These are phyloP conservation scores for Dichotomopilus funicola DNA, from an alignment of 2,329 filamentous ascomycete genomes.

Conservation along the genomic window DNA sequence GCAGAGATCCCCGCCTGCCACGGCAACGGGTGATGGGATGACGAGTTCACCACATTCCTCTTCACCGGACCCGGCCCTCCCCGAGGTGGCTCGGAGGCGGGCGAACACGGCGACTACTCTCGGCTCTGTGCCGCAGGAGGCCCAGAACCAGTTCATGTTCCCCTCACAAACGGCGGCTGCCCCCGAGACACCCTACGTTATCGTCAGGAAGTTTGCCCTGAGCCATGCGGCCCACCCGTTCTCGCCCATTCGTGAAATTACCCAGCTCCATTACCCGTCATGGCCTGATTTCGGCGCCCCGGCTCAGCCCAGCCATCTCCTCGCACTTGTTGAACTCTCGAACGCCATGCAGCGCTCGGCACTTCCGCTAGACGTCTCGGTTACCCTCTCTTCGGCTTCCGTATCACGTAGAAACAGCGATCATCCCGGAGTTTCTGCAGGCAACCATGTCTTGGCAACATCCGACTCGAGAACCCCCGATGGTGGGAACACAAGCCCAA, in stretches of 20 bases:
- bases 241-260: conserved; percentile 81
- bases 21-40: conserved; percentile 22
- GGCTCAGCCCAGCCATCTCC: conserved; percentile 77
- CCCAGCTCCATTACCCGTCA: conserved; percentile 87
- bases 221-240: conserved; percentile 73
- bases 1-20: conserved; percentile 36
- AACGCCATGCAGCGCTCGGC: conserved; percentile 63
- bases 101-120: conserved; percentile 48
- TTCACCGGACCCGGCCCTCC: conserved; percentile 14
- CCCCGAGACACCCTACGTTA: conserved; percentile 64
- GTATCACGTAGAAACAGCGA: conserved; percentile 4
- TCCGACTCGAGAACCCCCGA: not conserved
- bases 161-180: conserved; percentile 22
- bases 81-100: conserved; percentile 42
- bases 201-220: conserved; percentile 80
- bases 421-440: not conserved
- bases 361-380: conserved; percentile 38
- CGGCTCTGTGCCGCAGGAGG: conserved; percentile 29
- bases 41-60: conserved; percentile 12
- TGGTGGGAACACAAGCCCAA: conserved; percentile 7
- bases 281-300: conserved; percentile 97
- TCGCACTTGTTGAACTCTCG: conserved; percentile 83
- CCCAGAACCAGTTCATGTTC: conserved; percentile 23
- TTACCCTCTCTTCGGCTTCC: not conserved
- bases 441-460: not conserved